phyloP scores from a whole-genome alignment of 202 grass and related monocot genomes.

The Panicum virgatum region DNA sequence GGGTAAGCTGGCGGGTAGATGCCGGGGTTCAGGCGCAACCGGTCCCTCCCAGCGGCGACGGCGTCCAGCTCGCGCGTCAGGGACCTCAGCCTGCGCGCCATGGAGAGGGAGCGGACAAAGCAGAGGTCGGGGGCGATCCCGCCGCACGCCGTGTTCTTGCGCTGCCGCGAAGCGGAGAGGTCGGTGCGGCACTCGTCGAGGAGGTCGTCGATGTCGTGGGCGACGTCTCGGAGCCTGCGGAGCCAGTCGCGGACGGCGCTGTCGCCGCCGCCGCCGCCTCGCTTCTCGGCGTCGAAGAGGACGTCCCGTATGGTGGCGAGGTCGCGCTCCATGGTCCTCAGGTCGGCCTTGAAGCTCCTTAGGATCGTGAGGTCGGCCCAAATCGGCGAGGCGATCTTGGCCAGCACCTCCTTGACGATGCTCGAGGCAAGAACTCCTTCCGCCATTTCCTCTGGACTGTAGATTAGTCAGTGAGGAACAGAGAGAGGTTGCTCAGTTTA shows the following conservation, averaged over 20 bases:
- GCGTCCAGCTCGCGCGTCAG: conserved; percentile 39
- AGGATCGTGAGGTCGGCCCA: conserved; percentile 38
- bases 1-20: background rate
- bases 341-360: conserved; percentile 43
- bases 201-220: conserved; percentile 57
- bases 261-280: conserved; percentile 32
- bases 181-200: conserved; percentile 48
- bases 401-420: conserved; percentile 49
- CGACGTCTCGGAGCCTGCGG: conserved; percentile 44
- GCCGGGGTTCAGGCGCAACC: conserved; percentile 35
- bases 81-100: conserved; percentile 25
- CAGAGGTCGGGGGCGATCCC: background rate
- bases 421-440: conserved; percentile 44
- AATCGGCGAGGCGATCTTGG: conserved; percentile 39
- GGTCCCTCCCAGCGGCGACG: conserved; percentile 34
- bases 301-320: conserved; percentile 40
- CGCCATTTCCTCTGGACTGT: conserved; percentile 8
- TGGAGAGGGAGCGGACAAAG: conserved; percentile 2
- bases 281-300: conserved; percentile 55
- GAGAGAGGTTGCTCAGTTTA: too few relatives aligned
- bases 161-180: background rate
- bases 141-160: background rate
- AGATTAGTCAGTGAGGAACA: too few relatives aligned
- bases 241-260: conserved; percentile 45
- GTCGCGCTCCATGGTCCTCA: conserved; percentile 44